phyloP scores from a whole-genome alignment of 2,329 filamentous ascomycete genomes.

The Calonectria leucothoes region DNA sequence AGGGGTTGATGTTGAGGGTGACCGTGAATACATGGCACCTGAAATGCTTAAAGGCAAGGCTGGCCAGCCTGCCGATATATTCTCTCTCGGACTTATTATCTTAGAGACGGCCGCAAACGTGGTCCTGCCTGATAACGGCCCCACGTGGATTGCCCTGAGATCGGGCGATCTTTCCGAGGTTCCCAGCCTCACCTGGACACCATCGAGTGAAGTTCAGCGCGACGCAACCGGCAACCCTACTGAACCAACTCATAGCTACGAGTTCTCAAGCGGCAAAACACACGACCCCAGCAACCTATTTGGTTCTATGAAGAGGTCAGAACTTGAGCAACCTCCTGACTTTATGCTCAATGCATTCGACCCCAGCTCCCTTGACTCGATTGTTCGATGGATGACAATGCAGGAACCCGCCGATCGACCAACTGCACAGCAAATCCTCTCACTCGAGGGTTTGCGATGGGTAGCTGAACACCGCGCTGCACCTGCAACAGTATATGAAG shows the following conservation, averaged over 20 bases:
- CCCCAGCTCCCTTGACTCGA: conserved; percentile 80
- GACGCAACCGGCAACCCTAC: conserved; percentile 72
- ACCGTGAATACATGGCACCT: conserved; percentile 95
- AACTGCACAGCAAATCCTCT: conserved; percentile 77
- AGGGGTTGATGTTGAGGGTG: conserved; percentile 89
- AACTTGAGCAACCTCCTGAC: conserved; percentile 73
- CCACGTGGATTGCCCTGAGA: conserved; percentile 89
- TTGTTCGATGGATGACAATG: conserved; percentile 90
- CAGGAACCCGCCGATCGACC: conserved; percentile 81
- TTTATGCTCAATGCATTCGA: conserved; percentile 89
- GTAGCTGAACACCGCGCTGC: conserved; percentile 81
- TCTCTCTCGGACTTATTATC: conserved; percentile 93
- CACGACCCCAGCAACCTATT: conserved; percentile 53
- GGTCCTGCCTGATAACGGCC: conserved; percentile 90
- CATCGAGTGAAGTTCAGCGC: conserved; percentile 75
- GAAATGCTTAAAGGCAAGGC: conserved; percentile 89
- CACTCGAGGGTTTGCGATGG: conserved; percentile 82
- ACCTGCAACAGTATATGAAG: conserved; percentile 95
- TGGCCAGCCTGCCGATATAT: conserved; percentile 93
- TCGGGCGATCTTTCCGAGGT: conserved; percentile 91
- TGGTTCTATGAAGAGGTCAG: conserved; percentile 60
- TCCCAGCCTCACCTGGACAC: conserved; percentile 87
- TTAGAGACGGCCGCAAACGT: conserved; percentile 96
- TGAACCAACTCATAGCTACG: conserved; percentile 52
- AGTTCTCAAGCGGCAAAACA: conserved; percentile 45